phyloP scores from a whole-genome alignment of 1,284 basidiomycete genomes.

The Puccinia polysora region DNA sequence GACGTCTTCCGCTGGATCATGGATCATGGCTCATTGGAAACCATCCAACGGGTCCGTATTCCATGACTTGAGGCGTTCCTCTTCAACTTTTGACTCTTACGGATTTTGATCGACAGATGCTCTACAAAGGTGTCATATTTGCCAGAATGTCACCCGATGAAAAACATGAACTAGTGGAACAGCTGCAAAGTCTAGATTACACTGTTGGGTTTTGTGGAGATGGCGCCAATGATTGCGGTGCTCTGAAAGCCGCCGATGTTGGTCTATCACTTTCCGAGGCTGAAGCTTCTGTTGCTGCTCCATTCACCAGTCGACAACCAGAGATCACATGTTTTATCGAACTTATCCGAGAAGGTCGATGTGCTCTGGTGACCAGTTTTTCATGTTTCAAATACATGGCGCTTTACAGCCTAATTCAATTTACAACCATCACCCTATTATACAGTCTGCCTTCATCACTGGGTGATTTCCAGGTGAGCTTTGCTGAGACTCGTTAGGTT shows the following conservation, averaged over 20 bases:
- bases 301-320: slow-evolving; percentile 87
- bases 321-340: slow-evolving; percentile 96
- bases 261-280: slow-evolving; percentile 95
- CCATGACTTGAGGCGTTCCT: neutral
- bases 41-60: slow-evolving; percentile 71
- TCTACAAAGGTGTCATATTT: slow-evolving; percentile 96
- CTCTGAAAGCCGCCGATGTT: slow-evolving; percentile 96
- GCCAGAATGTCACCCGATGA: slow-evolving; percentile 99
- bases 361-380: slow-evolving; percentile 93
- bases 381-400: slow-evolving; percentile 98
- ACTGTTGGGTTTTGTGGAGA: slow-evolving; percentile 98
- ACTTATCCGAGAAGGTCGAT: slow-evolving; percentile 85
- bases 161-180: slow-evolving; percentile 96
- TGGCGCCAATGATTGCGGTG: slow-evolving; percentile 97
- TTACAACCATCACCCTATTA: slow-evolving; percentile 72
- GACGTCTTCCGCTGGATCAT: slow-evolving; percentile 99
- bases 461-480: slow-evolving; percentile 83
- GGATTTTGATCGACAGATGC: slow-evolving; percentile 63
- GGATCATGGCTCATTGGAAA: slow-evolving; percentile 88
- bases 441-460: slow-evolving; percentile 95
- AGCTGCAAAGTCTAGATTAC: slow-evolving; percentile 86
- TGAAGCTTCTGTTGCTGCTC: slow-evolving; percentile 97
- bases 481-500: too few species aligned
- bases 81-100: neutral
- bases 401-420: slow-evolving; percentile 58